Evolutionary conservation across 768 basidiomycete genomes (phyloP), one percentile per base, ranked within the genome.

Genomic region (Trametes meyenii): DNA sequence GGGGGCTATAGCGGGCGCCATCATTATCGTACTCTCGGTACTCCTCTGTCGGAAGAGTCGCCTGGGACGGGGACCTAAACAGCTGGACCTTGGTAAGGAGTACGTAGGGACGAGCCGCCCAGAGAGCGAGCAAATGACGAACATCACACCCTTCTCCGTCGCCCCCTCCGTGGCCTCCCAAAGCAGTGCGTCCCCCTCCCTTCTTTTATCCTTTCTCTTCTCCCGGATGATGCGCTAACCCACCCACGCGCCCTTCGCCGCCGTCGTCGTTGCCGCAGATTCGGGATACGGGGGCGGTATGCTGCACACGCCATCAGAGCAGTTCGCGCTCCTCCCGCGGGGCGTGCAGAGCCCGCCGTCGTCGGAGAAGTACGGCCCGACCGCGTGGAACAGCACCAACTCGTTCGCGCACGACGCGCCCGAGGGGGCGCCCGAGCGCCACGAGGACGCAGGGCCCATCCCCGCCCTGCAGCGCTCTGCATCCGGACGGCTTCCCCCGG

Each of bases 401-500:
- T 50, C 55, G 12, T 23, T 42, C 29, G n/a, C 8, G 10, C 19
- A 23, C 23, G 53, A 55, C 29, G n/a, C 14, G 10, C 19, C 13
- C 17, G 53, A 55, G 16, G 62, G 5, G 12, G n/a, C n/a, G n/a
- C n/a, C n/a, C n/a, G 55, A 49, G 39, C 55, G 63, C 1, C 63
- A 64, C 35, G 59, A 48, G 26, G 63, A 64, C 36, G 63, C 35
- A 3, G 63, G 63, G 14, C 59, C 63, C 3, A 40, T 57, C 5
- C 44, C 55, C 12, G 39, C 26, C 8, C 51, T 61, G 3, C 54
- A 55, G 38, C 63, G 63, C 3, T 64, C 63, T 8, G 50, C 39
- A 5, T 64, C 63, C 14, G 63, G 63, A 24, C 19, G 63, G 45
- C 40, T 64, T 5, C 63, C 63, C 10, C 63, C 63, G 8, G 63